Evolutionary conservation across 2,329 filamentous ascomycete genomes (phyloP).

Genomic region (Monilinia laxa): DNA sequence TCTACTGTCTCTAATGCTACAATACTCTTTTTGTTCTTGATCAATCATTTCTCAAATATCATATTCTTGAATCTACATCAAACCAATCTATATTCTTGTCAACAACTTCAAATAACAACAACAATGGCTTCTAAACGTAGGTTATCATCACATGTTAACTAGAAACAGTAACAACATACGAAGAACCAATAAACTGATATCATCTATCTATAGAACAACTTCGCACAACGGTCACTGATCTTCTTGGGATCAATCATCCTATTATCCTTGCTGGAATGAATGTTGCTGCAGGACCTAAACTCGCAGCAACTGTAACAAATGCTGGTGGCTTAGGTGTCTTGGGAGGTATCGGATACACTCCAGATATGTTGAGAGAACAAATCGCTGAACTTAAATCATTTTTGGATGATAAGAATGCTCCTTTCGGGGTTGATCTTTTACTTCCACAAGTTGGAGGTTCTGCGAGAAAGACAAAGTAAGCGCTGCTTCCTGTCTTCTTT

Average conservation of each 20-base stretch:
- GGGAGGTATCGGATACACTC: slow-evolving; percentile 92
- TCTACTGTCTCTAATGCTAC: not conserved
- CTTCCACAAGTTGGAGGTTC: slow-evolving; percentile 92
- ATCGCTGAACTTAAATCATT: slow-evolving; percentile 90
- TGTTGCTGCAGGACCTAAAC: slow-evolving; percentile 92
- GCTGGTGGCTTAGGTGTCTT: slow-evolving; percentile 96
- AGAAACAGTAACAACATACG: not conserved
- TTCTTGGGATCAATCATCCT: slow-evolving; percentile 97
- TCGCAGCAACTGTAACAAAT: slow-evolving; percentile 95
- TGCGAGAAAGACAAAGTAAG: slow-evolving; percentile 89
- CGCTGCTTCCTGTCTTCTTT: slow-evolving; percentile 15
- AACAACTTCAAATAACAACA: slow-evolving; percentile 35
- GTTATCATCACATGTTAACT: slow-evolving; percentile 43
- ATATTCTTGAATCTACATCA: slow-evolving; percentile 19
- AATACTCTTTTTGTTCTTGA: not conserved
- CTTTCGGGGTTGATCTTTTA: slow-evolving; percentile 91
- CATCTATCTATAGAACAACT: slow-evolving; percentile 66
- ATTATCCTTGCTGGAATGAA: slow-evolving; percentile 98
- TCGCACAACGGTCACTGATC: slow-evolving; percentile 88
- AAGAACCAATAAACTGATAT: slow-evolving; percentile 22
- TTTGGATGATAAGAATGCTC: slow-evolving; percentile 85
- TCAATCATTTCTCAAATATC: slow-evolving; percentile 14
- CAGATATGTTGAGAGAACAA: slow-evolving; percentile 94
- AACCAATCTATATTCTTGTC: not conserved
- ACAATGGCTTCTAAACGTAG: slow-evolving; percentile 78